These are phyloP conservation scores for Croton setiger DNA, from an alignment of 441 rosid species.

Conservation along the genomic window DNA sequence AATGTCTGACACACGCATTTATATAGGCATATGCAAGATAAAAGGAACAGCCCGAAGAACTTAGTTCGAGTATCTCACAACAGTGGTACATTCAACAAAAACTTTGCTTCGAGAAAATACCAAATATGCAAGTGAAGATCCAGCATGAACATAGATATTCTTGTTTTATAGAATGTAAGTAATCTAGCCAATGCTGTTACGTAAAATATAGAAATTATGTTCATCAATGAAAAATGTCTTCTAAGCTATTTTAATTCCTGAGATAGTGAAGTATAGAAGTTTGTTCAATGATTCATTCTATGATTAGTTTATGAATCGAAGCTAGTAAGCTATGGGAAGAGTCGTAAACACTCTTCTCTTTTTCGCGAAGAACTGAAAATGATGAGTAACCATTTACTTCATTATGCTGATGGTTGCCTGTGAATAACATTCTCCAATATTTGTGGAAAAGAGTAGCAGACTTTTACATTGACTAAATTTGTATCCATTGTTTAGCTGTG, in stretches of 20 bases:
- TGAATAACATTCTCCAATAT: neutral
- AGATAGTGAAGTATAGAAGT: neutral
- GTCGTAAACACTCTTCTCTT: neutral
- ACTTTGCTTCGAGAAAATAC: slow-evolving; percentile 10
- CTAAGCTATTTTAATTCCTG: neutral
- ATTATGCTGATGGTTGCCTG: neutral
- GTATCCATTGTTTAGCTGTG: neutral
- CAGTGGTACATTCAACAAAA: slow-evolving; percentile 13
- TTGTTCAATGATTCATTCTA: neutral
- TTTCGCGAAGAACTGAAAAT: neutral
- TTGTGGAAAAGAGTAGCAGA: neutral
- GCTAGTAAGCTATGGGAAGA: neutral
- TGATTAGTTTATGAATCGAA: neutral
- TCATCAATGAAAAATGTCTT: neutral
- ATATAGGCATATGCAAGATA: neutral
- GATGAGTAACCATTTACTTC: neutral
- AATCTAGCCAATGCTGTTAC: neutral
- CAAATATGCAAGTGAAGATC: slow-evolving; percentile 2
- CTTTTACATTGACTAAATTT: neutral
- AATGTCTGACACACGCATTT: neutral
- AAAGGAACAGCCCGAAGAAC: neutral
- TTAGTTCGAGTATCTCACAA: neutral
- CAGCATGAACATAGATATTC: neutral
- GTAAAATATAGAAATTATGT: neutral
- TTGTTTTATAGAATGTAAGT: slow-evolving; percentile 1